phyloP scores from a whole-genome alignment of 202 grass and related monocot species.

The Panicum hallii region DNA sequence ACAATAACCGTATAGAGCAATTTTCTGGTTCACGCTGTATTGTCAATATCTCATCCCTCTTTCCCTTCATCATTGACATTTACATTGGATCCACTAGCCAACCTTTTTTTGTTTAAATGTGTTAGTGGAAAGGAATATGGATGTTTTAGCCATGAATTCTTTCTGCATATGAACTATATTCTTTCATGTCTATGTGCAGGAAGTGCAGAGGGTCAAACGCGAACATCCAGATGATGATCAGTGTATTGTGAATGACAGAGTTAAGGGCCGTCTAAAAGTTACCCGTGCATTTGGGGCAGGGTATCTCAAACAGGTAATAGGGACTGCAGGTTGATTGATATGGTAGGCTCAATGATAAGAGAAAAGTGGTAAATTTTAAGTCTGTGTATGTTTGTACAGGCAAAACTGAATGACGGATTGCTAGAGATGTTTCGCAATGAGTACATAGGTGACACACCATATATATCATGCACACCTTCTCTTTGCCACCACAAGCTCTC shows the following conservation, averaged over 20 bases:
- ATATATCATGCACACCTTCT: slow-evolving; percentile 84
- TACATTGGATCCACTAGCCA: not conserved
- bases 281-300: slow-evolving; percentile 93
- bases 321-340: not conserved
- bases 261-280: slow-evolving; percentile 90
- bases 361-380: slow-evolving; percentile 14
- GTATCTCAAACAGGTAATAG: slow-evolving; percentile 91
- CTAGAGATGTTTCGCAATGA: slow-evolving; percentile 94
- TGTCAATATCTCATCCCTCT: not conserved
- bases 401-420: slow-evolving; percentile 78
- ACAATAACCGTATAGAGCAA: not conserved
- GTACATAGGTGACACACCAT: slow-evolving; percentile 73
- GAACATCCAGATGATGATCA: slow-evolving; percentile 91
- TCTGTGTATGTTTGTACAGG: slow-evolving; percentile 50
- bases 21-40: not conserved
- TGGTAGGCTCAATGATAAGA: not conserved
- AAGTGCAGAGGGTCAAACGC: slow-evolving; percentile 80
- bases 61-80: slow-evolving; percentile 9
- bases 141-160: not conserved
- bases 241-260: slow-evolving; percentile 93
- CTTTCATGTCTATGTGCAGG: slow-evolving; percentile 53
- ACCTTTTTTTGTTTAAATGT: not conserved
- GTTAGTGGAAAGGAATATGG: not conserved
- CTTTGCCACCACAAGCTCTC: slow-evolving; percentile 82
- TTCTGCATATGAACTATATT: slow-evolving; percentile 28